A percentile compares a stretch with the other conserved stretches of the same genome.
Evolutionary conservation across 2,329 filamentous ascomycete genomes (phyloP).

Genomic region (Samsoniella hepiali): DNA sequence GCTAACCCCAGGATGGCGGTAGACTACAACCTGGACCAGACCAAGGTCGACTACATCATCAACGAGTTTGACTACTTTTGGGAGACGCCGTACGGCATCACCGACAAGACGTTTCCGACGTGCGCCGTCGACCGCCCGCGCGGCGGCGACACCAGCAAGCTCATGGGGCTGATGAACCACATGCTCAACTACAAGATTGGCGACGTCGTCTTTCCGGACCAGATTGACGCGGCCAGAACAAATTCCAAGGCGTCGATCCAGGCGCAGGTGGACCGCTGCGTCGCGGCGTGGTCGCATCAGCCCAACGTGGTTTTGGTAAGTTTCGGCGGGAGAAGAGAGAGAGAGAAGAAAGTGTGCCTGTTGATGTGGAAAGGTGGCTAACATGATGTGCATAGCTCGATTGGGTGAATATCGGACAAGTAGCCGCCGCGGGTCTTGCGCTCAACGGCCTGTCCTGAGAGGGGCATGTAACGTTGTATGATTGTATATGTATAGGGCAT

Average conservation of each 20-base stretch:
- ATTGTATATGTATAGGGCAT: background rate
- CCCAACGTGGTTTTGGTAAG: slow-evolving; percentile 38
- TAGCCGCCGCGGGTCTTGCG: slow-evolving; percentile 35
- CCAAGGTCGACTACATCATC: slow-evolving; percentile 58
- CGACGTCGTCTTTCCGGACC: slow-evolving; percentile 36
- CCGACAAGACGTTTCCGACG: slow-evolving; percentile 55
- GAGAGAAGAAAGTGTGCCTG: background rate
- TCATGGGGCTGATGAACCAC: slow-evolving; percentile 46
- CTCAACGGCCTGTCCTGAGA: slow-evolving; percentile 36
- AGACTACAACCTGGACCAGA: slow-evolving; percentile 57
- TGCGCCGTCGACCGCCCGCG: slow-evolving; percentile 64
- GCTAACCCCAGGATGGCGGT: slow-evolving; percentile 22
- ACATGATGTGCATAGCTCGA: slow-evolving; percentile 36
- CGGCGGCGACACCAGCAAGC: slow-evolving; percentile 34
- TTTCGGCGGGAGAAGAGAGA: background rate
- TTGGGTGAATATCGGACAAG: slow-evolving; percentile 40
- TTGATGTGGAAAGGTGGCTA: background rate
- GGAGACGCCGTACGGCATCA: slow-evolving; percentile 69
- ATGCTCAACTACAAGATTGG: slow-evolving; percentile 24
- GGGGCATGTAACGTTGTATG: no score
- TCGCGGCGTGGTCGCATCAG: slow-evolving; percentile 25
- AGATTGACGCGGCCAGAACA: slow-evolving; percentile 29
- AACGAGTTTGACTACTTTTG: slow-evolving; percentile 65
- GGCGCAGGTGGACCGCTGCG: slow-evolving; percentile 30
- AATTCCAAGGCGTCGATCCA: slow-evolving; percentile 33